These are phyloP conservation scores for Pontederia crassipes DNA, from an alignment of 176 grass and related monocot genomes.

Conservation along the genomic window DNA sequence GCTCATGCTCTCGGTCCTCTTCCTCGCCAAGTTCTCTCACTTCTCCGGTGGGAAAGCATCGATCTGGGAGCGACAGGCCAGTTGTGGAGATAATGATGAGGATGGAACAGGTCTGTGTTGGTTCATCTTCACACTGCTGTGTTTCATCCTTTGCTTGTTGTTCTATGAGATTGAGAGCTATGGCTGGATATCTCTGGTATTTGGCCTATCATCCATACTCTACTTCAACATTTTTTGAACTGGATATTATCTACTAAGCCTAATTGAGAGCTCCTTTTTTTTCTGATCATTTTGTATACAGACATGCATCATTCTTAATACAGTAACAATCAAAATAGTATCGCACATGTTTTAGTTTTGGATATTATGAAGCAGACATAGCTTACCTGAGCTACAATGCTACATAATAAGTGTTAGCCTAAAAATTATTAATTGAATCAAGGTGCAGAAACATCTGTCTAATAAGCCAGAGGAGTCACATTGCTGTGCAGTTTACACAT, in stretches of 20 bases:
- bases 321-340: too few species aligned
- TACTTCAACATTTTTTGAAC: slow-evolving; percentile 49
- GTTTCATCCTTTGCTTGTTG: slow-evolving; percentile 37
- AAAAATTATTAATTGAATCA: too few species aligned
- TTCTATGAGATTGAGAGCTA: slow-evolving; percentile 39
- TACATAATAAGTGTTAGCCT: too few species aligned
- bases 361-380: too few species aligned
- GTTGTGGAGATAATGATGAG: not conserved
- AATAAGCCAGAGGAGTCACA: too few species aligned
- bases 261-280: too few species aligned
- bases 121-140: slow-evolving; percentile 44
- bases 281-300: too few species aligned
- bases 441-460: too few species aligned
- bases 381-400: too few species aligned
- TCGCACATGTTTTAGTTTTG: too few species aligned
- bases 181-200: slow-evolving; percentile 46
- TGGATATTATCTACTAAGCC: not conserved
- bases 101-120: slow-evolving; percentile 31
- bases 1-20: slow-evolving; percentile 31
- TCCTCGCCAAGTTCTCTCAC: slow-evolving; percentile 44
- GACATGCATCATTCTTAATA: too few species aligned
- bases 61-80: not conserved
- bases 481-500: too few species aligned
- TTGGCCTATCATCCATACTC: slow-evolving; percentile 39
- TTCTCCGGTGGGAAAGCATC: slow-evolving; percentile 12